Evolutionary conservation across 1,284 basidiomycete species (phyloP), one percentile per base, ranked within the genome.

Genomic region (Sporisorium sorghi): DNA sequence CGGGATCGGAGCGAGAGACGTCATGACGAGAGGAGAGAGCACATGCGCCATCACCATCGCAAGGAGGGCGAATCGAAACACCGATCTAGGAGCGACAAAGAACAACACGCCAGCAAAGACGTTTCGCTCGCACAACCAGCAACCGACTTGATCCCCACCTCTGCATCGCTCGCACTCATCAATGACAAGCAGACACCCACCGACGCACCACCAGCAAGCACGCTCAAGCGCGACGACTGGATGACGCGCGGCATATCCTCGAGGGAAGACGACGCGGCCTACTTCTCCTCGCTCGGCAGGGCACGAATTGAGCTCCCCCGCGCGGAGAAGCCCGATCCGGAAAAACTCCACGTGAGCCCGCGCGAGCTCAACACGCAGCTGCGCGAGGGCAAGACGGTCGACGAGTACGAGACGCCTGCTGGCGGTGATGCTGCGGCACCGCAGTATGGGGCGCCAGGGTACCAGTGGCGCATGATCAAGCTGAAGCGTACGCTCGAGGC

Each of bases 391-490:
- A 89, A 88, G 74, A 79, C 81, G 7, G 81, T 90, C 1, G 88
- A 90, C 74, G 86, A 89, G 24, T 88, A 90, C 76, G 87, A 89
- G 0, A 85, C 35, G 7, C 69, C 40, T 7, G 14, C 51, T 5
- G 12, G 15, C n/a, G 35, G 24, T 3, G 42, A 37, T 8, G 26
- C 37, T 10, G 53, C 49, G 8, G 50, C 49, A 30, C 88, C 43
- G 78, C 82, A 85, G 26, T 80, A 87, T 50, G 89, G 95, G 2
- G 93, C 93, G 0, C 92, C 94, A 2, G 96, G 96, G 11, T 93
- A 93, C 17, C 90, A 91, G 81, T 99, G 96, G 96, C 90, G 96
- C 23, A 97, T 98, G 95, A 94, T 93, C 91, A 94, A 95, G 83
- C 89, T 99, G 1, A 90, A 91, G 37, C 88, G 93, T 14, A 91